Conservation (phyloP, 2,329 filamentous ascomycete genomes). For the Neofusicoccum parvum region DNA sequence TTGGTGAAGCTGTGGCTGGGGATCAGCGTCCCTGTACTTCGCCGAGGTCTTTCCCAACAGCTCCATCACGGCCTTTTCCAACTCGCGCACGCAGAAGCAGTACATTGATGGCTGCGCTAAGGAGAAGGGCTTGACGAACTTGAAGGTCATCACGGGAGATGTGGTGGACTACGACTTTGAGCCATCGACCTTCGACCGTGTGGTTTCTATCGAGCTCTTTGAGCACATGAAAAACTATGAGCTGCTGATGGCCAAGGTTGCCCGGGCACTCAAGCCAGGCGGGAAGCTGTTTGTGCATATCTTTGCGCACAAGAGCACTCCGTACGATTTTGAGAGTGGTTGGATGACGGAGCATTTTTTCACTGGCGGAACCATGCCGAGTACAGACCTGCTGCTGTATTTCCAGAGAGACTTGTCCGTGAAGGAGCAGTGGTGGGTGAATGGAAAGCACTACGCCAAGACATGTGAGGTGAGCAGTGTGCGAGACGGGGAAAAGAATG, state of each 20-base stretch:
- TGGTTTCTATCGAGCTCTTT: conserved; percentile 71
- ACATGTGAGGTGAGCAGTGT: conserved; percentile 62
- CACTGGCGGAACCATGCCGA: conserved; percentile 72
- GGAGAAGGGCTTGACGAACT: conserved; percentile 60
- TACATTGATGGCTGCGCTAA: conserved; percentile 64
- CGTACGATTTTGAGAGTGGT: conserved; percentile 70
- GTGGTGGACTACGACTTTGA: conserved; percentile 68
- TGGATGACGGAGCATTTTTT: conserved; percentile 79
- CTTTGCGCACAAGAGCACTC: conserved; percentile 65
- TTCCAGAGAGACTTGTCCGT: conserved; percentile 66
- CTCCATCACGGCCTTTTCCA: conserved; percentile 68
- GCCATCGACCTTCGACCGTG: conserved; percentile 60
- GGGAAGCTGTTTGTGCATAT: conserved; percentile 73
- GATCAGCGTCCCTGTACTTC: conserved; percentile 65
- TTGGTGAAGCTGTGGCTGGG: conserved; percentile 65
- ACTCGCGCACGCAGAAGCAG: conserved; percentile 68
- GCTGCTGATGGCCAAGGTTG: conserved; percentile 65
- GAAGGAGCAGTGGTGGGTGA: conserved; percentile 71
- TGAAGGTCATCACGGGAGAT: conserved; percentile 67
- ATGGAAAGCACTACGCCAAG: conserved; percentile 67
- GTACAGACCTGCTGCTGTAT: conserved; percentile 65
- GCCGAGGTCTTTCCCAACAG: conserved; percentile 66
- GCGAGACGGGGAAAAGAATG: too few species aligned
- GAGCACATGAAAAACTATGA: conserved; percentile 80
- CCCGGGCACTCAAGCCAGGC: conserved; percentile 59